Conservation (phyloP, 164 flowering plant genomes). For the Santalum album region DNA sequence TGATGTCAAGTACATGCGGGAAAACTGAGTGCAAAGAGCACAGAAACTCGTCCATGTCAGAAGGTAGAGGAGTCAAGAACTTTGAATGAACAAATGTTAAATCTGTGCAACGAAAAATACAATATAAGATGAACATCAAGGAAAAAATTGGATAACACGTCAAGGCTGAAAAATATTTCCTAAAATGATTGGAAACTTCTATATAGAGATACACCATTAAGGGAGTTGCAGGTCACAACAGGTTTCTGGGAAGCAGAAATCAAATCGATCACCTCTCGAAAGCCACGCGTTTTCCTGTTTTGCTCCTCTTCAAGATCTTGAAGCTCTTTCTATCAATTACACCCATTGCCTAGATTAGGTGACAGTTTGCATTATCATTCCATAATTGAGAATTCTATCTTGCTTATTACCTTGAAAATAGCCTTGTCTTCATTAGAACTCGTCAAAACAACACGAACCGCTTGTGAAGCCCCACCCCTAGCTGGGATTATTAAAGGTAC, state of each 20-base stretch:
- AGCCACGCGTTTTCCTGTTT: slow-evolving; percentile 53
- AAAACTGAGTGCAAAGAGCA: slow-evolving; percentile 45
- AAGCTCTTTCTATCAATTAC: slow-evolving; percentile 48
- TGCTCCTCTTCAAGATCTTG: slow-evolving; percentile 50
- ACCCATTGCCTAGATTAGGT: not conserved
- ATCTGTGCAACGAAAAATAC: slow-evolving; percentile 39
- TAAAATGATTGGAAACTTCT: not conserved
- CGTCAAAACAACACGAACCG: slow-evolving; percentile 59
- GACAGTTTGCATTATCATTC: not conserved
- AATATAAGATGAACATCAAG: not conserved
- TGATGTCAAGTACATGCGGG: slow-evolving; percentile 51
- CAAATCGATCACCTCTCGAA: slow-evolving; percentile 84
- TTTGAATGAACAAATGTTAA: slow-evolving; percentile 70
- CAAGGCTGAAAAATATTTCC: too few species aligned
- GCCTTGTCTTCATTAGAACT: slow-evolving; percentile 68
- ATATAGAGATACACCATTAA: slow-evolving; percentile 51
- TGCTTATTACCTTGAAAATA: slow-evolving; percentile 39
- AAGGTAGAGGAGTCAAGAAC: slow-evolving; percentile 67
- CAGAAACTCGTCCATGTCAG: slow-evolving; percentile 47
- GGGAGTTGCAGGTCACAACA: slow-evolving; percentile 60
- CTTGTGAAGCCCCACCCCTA: slow-evolving; percentile 49
- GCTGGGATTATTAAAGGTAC: slow-evolving; percentile 60
- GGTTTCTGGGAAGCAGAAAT: slow-evolving; percentile 82
- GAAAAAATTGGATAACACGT: too few species aligned
- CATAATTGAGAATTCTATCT: slow-evolving; percentile 3